Base-by-base conservation (phyloP, 345 rosid genomes). In the Moricandia arvensis region DNA sequence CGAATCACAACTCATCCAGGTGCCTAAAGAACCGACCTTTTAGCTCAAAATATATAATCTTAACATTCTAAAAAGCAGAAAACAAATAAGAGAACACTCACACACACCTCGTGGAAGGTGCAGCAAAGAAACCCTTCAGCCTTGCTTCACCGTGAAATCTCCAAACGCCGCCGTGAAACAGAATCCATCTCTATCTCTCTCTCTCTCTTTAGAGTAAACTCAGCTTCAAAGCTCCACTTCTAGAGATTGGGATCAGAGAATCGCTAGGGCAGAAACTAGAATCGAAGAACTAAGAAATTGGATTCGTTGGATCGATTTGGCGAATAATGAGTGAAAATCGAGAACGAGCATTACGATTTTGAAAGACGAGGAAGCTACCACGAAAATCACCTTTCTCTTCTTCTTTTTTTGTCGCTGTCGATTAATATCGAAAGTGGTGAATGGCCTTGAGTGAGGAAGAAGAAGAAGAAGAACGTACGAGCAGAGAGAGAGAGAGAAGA, bases 101-200 rank as follows among this genome's bases (percentile, higher is more conserved):
- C n/a, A n/a, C n/a, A n/a, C n/a, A n/a, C 83, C 87, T 81, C 21
- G 65, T 71, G 66, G 55, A 55, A 38, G 82, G 75, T 71, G 84
- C 79, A 82, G 80, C 79, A 68, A 43, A 37, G 78, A 78, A 71
- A 74, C 59, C 77, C 75, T 73, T 68, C 80, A 15, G 71, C 33
- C 75, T 79, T 65, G 49, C 34, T 18, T 55, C 77, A 75, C 17
- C 72, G n/a, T 11, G 17, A 77, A 82, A 59, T 58, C 53, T 71
- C 63, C 12, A 64, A 55, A 76, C 60, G 71, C 3, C 61, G 41
- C 17, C 80, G 68, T 45, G 27, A 31, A 12, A 65, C 73, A 72
- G 58, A 59, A 60, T 35, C 73, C 77, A 65, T 76, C 11, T 62
- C 59, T 33, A n/a, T n/a, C 35, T 5, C 51, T 41, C 45, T 38